Evolutionary conservation across 768 basidiomycete genomes (phyloP).

Genomic region (Suillus americanus): DNA sequence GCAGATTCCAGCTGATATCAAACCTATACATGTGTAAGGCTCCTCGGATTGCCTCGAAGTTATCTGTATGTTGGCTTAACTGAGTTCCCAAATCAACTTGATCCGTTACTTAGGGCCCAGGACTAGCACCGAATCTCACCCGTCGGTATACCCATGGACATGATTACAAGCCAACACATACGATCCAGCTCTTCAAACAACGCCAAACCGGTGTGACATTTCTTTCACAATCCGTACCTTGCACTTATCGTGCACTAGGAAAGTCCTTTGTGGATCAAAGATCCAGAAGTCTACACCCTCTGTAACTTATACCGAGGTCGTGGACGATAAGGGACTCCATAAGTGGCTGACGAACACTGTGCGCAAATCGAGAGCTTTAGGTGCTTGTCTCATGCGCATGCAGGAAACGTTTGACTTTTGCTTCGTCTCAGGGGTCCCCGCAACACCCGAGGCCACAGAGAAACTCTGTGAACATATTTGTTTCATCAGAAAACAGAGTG

Average conservation of each 20-base stretch:
- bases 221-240: not conserved
- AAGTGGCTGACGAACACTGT: conserved; percentile 84
- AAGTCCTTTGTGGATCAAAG: conserved; percentile 78
- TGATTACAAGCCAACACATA: conserved; percentile 83
- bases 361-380: conserved; percentile 26
- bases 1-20: conserved; percentile 77
- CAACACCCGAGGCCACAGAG: conserved; percentile 83
- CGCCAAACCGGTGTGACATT: conserved; percentile 42
- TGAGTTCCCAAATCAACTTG: not conserved
- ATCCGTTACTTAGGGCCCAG: conserved; percentile 19
- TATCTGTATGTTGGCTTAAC: conserved; percentile 52
- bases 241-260: conserved; percentile 34
- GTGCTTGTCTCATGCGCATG: conserved; percentile 4
- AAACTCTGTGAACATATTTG: conserved; percentile 71
- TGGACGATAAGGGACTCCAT: conserved; percentile 67
- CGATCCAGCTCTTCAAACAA: conserved; percentile 55
- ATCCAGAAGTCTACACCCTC: conserved; percentile 76
- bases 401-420: conserved; percentile 90
- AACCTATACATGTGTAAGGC: conserved; percentile 56
- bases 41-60: conserved; percentile 68
- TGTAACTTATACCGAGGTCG: conserved; percentile 70
- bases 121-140: conserved; percentile 49
- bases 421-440: conserved; percentile 78
- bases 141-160: conserved; percentile 85
- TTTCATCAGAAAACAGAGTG: conserved; percentile 87